phyloP scores from a whole-genome alignment of 495 filamentous ascomycete species.

The Pyronema omphalodes region DNA sequence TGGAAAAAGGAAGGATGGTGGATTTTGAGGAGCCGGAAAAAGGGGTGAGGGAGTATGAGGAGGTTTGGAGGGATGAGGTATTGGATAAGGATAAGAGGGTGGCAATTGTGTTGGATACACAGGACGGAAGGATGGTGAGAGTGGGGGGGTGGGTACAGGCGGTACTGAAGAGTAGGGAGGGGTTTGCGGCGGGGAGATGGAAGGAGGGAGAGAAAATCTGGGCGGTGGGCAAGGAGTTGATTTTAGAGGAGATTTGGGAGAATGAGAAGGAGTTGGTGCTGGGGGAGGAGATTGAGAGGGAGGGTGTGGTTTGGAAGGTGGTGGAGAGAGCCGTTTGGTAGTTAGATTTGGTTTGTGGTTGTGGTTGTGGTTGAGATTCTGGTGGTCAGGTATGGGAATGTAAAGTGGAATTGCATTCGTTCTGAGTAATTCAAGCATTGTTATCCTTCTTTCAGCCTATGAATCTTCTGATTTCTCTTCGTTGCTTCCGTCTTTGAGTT shows the following conservation, averaged over 20 bases:
- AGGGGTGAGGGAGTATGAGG: slow-evolving; percentile 16
- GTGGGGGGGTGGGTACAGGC: slow-evolving; percentile 18
- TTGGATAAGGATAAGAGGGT: slow-evolving; percentile 7
- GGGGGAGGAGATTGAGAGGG: no score
- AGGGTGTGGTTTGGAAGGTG: no score
- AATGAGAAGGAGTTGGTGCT: neutral
- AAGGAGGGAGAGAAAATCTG: neutral
- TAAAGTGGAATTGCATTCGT: no score
- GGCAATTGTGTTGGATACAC: neutral
- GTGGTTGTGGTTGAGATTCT: no score
- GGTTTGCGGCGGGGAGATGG: slow-evolving; percentile 10
- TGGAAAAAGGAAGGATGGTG: slow-evolving; percentile 19
- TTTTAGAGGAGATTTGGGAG: neutral
- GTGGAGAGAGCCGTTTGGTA: no score
- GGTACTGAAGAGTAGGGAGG: slow-evolving; percentile 35
- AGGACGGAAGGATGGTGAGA: slow-evolving; percentile 11
- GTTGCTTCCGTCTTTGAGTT: no score
- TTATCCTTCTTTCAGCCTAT: no score
- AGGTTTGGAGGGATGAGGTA: slow-evolving; percentile 15
- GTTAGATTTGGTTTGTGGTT: no score
- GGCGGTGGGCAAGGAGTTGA: neutral
- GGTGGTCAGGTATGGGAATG: no score
- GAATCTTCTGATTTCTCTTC: no score
- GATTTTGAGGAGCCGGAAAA: slow-evolving; percentile 13
- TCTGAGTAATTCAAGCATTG: no score